Evolutionary conservation across 1,284 basidiomycete genomes (phyloP), one percentile per base, ranked within the genome.

Genomic region (Austroboletus niveus): DNA sequence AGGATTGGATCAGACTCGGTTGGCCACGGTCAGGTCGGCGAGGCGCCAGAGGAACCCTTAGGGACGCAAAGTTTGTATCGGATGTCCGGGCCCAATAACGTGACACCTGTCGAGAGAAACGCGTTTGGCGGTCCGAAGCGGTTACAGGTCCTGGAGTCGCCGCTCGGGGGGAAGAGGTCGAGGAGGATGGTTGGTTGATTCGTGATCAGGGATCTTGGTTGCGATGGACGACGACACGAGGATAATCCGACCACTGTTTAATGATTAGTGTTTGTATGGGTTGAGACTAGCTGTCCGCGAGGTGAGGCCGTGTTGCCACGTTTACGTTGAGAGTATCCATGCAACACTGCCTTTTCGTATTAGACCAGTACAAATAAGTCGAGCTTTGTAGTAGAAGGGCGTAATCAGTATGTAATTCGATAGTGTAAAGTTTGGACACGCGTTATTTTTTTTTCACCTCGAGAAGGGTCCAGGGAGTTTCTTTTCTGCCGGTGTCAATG

Each of bases 71-170:
- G 57, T 22, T 45, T 50, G 39, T 36, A 50, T 29, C 54, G 61
- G 42, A 14, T 44, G 27, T 42, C 46, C 31, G 49, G 55, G 6
- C 43, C 40, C 8, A 53, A 56, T 47, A 62, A 65, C 44, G 55
- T 63, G 27, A 66, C 65, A 38, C 66, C 68, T 32, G 47, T 69
- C 27, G 68, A 66, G 40, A 54, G 61, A 20, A 54, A 57, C 5
- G 29, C 14, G 24, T 9, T 52, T 17, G 39, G 54, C 34, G 62
- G 60, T 7, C 49, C 60, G 31, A 60, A 50, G 41, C 53, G 56
- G 43, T 51, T 62, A 45, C 61, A 67, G 36, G 52, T 50, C 30
- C 20, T 62, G 46, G 68, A 66, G 43, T 66, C 65, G 24, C 65
- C 65, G 7, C 29, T 66, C 6, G 67, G 57, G 12, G 54, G 47